Conservation (phyloP, 1,284 basidiomycete genomes). For the Xerocomus amazonicus region DNA sequence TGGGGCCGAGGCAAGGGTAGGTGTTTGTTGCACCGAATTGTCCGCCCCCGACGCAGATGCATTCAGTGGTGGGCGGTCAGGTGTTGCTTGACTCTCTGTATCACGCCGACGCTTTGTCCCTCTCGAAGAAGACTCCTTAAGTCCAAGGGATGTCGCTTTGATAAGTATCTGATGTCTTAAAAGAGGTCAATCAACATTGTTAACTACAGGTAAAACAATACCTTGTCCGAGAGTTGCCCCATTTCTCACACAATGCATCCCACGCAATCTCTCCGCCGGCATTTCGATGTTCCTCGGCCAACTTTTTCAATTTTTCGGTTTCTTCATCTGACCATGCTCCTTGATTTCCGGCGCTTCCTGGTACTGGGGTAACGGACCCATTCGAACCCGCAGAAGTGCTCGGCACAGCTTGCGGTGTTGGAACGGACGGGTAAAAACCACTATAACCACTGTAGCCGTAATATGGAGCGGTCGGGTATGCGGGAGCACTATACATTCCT, state of each 20-base stretch:
- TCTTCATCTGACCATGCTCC: slow-evolving; percentile 77
- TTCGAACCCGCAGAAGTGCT: slow-evolving; percentile 27
- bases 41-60: slow-evolving; percentile 27
- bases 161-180: slow-evolving; percentile 71
- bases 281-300: slow-evolving; percentile 62
- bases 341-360: slow-evolving; percentile 50
- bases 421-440: slow-evolving; percentile 35
- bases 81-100: slow-evolving; percentile 35
- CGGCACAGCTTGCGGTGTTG: slow-evolving; percentile 26
- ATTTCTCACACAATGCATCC: slow-evolving; percentile 70
- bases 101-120: slow-evolving; percentile 61
- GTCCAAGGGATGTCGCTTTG: slow-evolving; percentile 68
- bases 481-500: slow-evolving; percentile 38
- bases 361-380: slow-evolving; percentile 16
- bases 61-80: slow-evolving; percentile 28
- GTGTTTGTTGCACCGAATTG: slow-evolving; percentile 18
- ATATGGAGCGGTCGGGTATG: slow-evolving; percentile 60
- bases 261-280: slow-evolving; percentile 60
- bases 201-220: slow-evolving; percentile 24
- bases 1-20: slow-evolving; percentile 16
- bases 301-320: slow-evolving; percentile 56
- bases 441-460: slow-evolving; percentile 40
- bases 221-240: slow-evolving; percentile 70
- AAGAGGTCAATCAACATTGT: slow-evolving; percentile 11
- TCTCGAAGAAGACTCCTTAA: slow-evolving; percentile 68